Evolutionary conservation across 805 yeast genomes (phyloP), one percentile per base, ranked within the genome.

Genomic region (Candida fluviatilis): DNA sequence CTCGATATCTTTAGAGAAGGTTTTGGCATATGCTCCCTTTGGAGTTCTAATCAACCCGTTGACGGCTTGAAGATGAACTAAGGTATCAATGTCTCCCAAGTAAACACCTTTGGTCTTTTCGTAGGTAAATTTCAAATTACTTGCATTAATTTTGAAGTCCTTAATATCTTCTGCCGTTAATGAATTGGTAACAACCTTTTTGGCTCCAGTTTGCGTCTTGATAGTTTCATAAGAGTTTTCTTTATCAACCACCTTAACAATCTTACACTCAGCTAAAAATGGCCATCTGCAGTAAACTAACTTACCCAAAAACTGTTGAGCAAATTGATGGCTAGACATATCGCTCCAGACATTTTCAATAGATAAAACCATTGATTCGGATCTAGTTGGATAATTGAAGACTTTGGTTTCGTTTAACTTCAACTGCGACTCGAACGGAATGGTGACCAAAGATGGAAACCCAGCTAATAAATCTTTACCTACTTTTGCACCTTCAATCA

Each of bases 281-380:
- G 99, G 99, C 91, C 95, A 93, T 49, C 82, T 78, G 10, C 85
- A 76, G 55, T 80, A 90, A 2, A 85, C 83, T 35, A 78, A 61
- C 40, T 78, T 71, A 33, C 79, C 81, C 38, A 84, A 50, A 39
- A 73, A 77, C 50, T 79, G 73, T 40, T 76, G 73, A 17, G 88
- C 82, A 50, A 87, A 71, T 44, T 83, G 85, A 35, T 77, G 81
- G 19, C 77, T 61, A 4, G 83, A 64, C 26, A 76, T 52, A 28
- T 81, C 81, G 21, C 62, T 62, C 64, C 79, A 76, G 6, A 69
- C 57, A 52, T 82, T 75, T 33, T 73, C 69, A 18, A 90, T 52
- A 2, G 75, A 66, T 46, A 93, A 65, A 23, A 89, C 75, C 70
- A 90, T 73, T 0, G 96, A 86, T 48, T 83, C 89, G 15, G 90